Base-by-base conservation (phyloP, 2,329 filamentous ascomycete species). In the Ceratocystis cacaofunesta region DNA sequence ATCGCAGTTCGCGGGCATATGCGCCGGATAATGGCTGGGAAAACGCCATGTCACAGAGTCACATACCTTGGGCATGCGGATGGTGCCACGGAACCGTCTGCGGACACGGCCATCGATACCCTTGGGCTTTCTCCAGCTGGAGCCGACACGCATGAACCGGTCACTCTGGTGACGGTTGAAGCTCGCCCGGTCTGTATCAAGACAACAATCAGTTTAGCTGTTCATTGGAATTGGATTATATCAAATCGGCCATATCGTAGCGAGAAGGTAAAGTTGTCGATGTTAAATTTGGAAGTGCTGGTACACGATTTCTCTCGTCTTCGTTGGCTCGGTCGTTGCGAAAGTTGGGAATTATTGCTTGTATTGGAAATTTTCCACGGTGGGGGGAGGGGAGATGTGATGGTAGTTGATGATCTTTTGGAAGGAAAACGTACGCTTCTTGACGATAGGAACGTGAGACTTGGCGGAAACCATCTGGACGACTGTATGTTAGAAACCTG, bases 371-470 rank as follows among this genome's bases (percentile, higher is more conserved):
- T 43, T 57, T 6, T 65, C 65, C 63, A 68, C 66, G 60, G 64
- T 58, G 68, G 10, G 12, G 36, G 36, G 36, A 41, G 36, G 36
- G 36, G 10, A 41, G 62, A 62, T 30, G 48, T 52, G 48, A 36
- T 68, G 57, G 15, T 28, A 41, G 41, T 41, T 58, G 68, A 66
- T 69, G 63, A 68, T 64, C 5, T 62, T 52, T 68, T 58, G 25
- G 55, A 58, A 58, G 55, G 32, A 58, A 58, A 70, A 72, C 90
- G 77, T 92, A 95, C 91, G 91, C 91, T 99, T 99, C 90, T 99
- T 99, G 78, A 99, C 90, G 85, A 99, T 99, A 76, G 92, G 88
- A 78, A 97, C 86, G 82, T 97, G 94, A 85, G 95, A 95, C 89
- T 95, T 95, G 81, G 92, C 89, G 88, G 92, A 85, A 85, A 92